Evolutionary conservation across 2,329 filamentous ascomycete species (phyloP).

Genomic region (Aspergillus uvarum): DNA sequence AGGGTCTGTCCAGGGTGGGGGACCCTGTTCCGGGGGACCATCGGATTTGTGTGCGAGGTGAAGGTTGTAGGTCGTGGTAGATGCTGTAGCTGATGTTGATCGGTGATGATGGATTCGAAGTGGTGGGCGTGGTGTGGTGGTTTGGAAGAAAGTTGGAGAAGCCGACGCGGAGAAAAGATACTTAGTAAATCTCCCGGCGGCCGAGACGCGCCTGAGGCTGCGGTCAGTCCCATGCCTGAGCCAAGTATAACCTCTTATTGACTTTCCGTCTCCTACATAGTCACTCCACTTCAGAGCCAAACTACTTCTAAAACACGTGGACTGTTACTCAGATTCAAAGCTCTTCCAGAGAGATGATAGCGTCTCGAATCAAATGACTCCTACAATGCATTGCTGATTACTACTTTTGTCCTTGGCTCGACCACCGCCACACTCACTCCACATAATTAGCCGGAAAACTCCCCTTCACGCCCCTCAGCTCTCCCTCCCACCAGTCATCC

Average conservation of each 20-base stretch:
- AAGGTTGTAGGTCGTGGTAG: no score
- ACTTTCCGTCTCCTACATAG: no score
- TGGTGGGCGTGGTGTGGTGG: neutral
- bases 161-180: neutral
- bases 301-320: no score
- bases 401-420: no score
- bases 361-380: no score
- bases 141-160: slow-evolving; percentile 7
- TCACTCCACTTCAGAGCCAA: no score
- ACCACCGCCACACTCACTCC: slow-evolving; percentile 33
- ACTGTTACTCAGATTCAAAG: no score
- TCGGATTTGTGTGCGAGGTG: neutral
- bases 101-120: neutral
- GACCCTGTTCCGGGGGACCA: neutral
- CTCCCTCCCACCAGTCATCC: slow-evolving; percentile 87
- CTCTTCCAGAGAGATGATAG: no score
- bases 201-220: slow-evolving; percentile 14
- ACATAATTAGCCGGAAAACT: slow-evolving; percentile 85
- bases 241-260: no score
- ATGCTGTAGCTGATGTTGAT: no score
- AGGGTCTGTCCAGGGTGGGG: neutral
- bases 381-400: no score
- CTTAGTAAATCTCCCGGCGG: neutral
- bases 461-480: slow-evolving; percentile 66
- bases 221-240: neutral